Percentiles rank a stretch among this genome's conserved stretches.
Conservation (phyloP, 2,329 filamentous ascomycete species). For the Epichloe sp. region DNA sequence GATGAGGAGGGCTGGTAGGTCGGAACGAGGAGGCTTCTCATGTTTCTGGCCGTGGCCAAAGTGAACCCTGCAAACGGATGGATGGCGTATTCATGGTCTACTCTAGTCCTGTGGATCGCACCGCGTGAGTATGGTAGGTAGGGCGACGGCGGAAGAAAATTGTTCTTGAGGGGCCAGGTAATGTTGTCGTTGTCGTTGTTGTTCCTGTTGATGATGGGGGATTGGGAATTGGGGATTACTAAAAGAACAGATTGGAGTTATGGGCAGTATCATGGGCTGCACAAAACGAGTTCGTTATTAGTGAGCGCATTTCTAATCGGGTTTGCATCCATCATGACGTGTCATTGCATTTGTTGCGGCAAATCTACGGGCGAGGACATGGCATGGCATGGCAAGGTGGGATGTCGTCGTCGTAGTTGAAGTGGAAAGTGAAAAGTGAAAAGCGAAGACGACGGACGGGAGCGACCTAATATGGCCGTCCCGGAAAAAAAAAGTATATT, state of each 20-base stretch:
- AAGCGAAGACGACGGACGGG: neutral
- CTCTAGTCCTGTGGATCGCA: neutral
- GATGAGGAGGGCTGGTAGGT: neutral
- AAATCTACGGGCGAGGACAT: neutral
- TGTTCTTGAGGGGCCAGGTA: neutral
- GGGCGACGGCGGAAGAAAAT: neutral
- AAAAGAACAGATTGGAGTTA: neutral
- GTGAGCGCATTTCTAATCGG: neutral
- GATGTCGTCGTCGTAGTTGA: too few species aligned
- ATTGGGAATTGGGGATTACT: neutral
- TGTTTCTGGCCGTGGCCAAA: neutral
- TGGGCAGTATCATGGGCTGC: constrained; percentile 1
- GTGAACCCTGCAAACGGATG: neutral
- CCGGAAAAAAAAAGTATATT: neutral
- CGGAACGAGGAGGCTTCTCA: neutral
- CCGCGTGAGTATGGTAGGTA: neutral
- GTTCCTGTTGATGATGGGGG: too few species aligned
- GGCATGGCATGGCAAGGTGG: neutral
- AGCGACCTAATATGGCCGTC: neutral
- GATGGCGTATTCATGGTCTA: neutral
- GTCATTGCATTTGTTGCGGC: neutral
- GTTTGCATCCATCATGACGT: neutral
- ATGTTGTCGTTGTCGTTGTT: too few species aligned
- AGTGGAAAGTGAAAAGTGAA: neutral
- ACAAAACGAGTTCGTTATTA: neutral